These are phyloP conservation scores for Colletotrichum plurivorum DNA, from an alignment of 2,329 filamentous ascomycete species.

Conservation along the genomic window DNA sequence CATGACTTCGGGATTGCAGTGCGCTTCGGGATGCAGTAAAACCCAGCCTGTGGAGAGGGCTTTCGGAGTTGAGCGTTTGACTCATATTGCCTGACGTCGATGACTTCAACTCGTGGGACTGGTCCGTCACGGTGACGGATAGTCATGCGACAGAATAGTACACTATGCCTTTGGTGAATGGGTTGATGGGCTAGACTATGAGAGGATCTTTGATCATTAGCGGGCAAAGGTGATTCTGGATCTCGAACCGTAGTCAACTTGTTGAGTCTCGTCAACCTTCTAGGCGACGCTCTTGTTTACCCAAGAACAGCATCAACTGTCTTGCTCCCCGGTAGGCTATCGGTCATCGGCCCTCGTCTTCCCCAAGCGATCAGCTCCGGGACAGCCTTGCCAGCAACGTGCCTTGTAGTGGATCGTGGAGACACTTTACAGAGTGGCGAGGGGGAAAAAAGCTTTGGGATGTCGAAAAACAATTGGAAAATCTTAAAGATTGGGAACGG, in stretches of 20 bases:
- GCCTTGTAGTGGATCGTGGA: constrained; percentile 29
- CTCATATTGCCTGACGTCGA: constrained; percentile 22
- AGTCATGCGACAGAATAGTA: too few species aligned
- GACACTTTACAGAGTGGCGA: constrained; percentile 5
- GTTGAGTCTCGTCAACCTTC: too few species aligned
- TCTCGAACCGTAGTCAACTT: too few species aligned
- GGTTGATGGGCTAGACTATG: too few species aligned
- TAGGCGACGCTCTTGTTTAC: too few species aligned
- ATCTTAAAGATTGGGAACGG: constrained; percentile 34
- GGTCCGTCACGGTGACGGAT: too few species aligned
- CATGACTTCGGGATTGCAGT: not conserved
- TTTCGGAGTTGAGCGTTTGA: constrained; percentile 18
- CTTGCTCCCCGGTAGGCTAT: not conserved
- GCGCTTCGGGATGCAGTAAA: not conserved
- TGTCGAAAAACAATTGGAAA: constrained; percentile 16
- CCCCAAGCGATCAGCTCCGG: constrained; percentile 32
- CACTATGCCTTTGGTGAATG: too few species aligned
- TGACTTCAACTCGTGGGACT: not conserved
- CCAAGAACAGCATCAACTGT: too few species aligned
- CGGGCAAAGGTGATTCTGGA: too few species aligned
- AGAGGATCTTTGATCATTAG: too few species aligned
- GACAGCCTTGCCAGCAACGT: constrained; percentile 31
- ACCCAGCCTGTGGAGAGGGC: constrained; percentile 5
- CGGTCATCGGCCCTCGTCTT: constrained; percentile 12
- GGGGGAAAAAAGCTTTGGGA: constrained; percentile 12